Conservation (phyloP, 2,329 filamentous ascomycete species). For the Mycosphaerella sp. region DNA sequence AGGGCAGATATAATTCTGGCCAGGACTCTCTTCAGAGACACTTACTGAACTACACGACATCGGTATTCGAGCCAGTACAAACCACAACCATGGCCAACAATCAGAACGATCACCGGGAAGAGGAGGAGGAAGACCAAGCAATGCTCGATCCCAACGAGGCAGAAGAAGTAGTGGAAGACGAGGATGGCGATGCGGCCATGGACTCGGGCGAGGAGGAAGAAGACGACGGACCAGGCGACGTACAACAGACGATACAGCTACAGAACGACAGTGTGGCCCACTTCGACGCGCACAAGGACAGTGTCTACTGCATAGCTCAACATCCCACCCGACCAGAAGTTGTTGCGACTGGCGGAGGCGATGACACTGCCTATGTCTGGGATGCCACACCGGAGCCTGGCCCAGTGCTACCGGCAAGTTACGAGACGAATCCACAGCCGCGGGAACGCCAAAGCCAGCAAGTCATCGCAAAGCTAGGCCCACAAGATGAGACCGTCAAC, state of each 20-base stretch:
- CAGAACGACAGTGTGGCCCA: slow-evolving; percentile 91
- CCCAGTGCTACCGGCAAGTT: slow-evolving; percentile 71
- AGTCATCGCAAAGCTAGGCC: slow-evolving; percentile 69
- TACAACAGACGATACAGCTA: slow-evolving; percentile 64
- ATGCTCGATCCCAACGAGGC: slow-evolving; percentile 73
- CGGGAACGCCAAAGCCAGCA: slow-evolving; percentile 54
- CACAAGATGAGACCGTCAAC: slow-evolving; percentile 88
- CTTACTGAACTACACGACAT: neutral
- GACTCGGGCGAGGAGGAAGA: slow-evolving; percentile 62
- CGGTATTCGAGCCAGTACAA: neutral
- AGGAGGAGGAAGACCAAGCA: slow-evolving; percentile 59
- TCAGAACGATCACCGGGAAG: slow-evolving; percentile 12
- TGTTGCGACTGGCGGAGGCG: slow-evolving; percentile 79
- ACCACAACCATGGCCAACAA: slow-evolving; percentile 11
- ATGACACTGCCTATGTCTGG: slow-evolving; percentile 81
- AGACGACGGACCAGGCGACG: slow-evolving; percentile 38
- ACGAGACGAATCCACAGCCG: slow-evolving; percentile 59
- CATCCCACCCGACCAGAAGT: slow-evolving; percentile 74
- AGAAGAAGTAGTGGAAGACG: slow-evolving; percentile 61
- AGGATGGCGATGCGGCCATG: slow-evolving; percentile 67
- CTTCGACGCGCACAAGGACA: slow-evolving; percentile 86
- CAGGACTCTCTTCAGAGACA: neutral
- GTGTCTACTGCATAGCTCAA: slow-evolving; percentile 89
- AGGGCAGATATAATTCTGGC: neutral
- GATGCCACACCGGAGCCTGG: slow-evolving; percentile 58